These are phyloP conservation scores for Rhizophora mangle DNA, from an alignment of 345 rosid species.

Conservation along the genomic window DNA sequence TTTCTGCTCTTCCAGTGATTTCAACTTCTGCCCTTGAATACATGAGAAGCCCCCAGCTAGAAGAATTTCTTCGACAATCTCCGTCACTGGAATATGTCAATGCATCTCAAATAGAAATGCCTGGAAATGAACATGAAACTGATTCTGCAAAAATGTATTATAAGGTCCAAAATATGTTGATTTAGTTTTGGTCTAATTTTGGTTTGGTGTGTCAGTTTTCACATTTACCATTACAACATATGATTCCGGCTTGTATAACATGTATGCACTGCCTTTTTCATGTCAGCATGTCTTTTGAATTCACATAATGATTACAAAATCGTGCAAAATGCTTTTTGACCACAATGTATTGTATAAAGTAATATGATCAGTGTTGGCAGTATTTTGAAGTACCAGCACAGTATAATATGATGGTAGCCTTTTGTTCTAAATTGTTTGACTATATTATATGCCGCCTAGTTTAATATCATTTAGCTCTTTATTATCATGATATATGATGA, in stretches of 20 bases:
- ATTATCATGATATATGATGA: slow-evolving; percentile 6
- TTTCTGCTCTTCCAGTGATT: slow-evolving; percentile 65
- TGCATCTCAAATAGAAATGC: slow-evolving; percentile 36
- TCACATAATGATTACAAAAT: background rate
- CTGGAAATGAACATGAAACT: slow-evolving; percentile 37
- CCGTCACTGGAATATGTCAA: slow-evolving; percentile 32
- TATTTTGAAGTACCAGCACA: too few species aligned
- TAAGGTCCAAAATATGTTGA: slow-evolving; percentile 46
- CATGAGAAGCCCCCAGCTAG: slow-evolving; percentile 61
- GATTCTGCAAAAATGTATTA: slow-evolving; percentile 51
- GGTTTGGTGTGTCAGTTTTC: too few species aligned
- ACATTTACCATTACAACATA: background rate
- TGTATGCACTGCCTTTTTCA: background rate
- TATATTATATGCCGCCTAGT: too few species aligned
- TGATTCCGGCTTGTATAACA: background rate
- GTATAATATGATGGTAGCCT: too few species aligned
- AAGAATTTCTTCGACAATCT: slow-evolving; percentile 61
- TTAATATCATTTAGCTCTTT: too few species aligned
- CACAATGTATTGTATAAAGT: background rate
- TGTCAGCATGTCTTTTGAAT: background rate
- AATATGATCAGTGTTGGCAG: too few species aligned
- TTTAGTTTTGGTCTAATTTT: background rate
- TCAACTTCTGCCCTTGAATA: slow-evolving; percentile 64
- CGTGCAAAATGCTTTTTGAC: background rate
- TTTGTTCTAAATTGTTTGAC: too few species aligned